Conservation (phyloP, 306 rosid genomes). For the Quercus mongolica region DNA sequence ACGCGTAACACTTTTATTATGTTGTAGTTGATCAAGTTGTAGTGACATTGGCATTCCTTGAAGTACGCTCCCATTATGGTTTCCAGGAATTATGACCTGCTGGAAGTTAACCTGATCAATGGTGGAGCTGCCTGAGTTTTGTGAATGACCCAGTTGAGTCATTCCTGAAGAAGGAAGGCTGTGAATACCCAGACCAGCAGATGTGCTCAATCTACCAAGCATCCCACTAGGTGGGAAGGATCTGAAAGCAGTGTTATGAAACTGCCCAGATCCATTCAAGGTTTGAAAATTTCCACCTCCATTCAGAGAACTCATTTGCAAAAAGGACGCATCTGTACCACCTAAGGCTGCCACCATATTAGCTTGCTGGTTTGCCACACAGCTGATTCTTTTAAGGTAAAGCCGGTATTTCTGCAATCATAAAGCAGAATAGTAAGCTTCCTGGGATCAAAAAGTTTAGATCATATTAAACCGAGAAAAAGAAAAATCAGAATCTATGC, state of each 20-base stretch:
- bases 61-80: constrained; percentile 41
- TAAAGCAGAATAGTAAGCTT: constrained; percentile 16
- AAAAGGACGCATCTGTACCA: constrained; percentile 68
- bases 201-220: constrained; percentile 69
- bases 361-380: constrained; percentile 88
- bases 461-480: constrained; percentile 15
- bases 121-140: constrained; percentile 35
- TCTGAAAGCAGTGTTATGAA: constrained; percentile 49
- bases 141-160: constrained; percentile 58
- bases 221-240: constrained; percentile 68
- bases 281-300: constrained; percentile 57
- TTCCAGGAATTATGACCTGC: constrained; percentile 43
- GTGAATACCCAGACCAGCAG: constrained; percentile 55
- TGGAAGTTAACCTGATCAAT: constrained; percentile 47
- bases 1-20: constrained; percentile 24
- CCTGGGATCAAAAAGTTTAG: constrained; percentile 3
- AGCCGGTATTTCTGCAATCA: constrained; percentile 91
- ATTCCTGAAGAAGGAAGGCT: constrained; percentile 65
- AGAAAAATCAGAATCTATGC: constrained; percentile 31
- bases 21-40: constrained; percentile 55
- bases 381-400: constrained; percentile 82
- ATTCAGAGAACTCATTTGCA: constrained; percentile 53
- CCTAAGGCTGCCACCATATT: constrained; percentile 83
- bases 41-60: constrained; percentile 49
- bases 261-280: constrained; percentile 54